Evolutionary conservation across 176 grass and related monocot genomes (phyloP).

Genomic region (Stipa capillata): DNA sequence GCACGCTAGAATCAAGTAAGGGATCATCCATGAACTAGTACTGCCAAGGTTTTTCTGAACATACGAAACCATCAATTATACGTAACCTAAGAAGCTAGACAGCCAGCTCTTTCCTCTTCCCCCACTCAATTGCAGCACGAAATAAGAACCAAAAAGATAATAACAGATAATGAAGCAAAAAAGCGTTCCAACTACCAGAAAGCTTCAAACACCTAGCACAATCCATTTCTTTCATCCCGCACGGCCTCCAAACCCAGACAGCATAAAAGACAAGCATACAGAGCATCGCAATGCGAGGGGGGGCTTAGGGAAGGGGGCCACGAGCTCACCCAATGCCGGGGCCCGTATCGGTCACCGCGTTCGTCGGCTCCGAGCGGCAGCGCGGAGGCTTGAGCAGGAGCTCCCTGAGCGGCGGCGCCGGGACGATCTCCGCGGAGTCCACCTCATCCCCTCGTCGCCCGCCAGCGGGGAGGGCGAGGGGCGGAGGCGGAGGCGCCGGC

Average conservation of each 20-base stretch:
- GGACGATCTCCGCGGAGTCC: constrained; percentile 22
- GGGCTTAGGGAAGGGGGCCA: neutral
- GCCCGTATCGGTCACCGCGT: neutral
- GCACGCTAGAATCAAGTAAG: neutral
- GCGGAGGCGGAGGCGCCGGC: neutral
- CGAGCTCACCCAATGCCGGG: constrained; percentile 20
- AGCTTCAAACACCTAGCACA: neutral
- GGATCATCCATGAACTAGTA: neutral
- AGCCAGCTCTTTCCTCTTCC: neutral
- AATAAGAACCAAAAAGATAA: neutral
- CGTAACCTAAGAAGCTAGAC: neutral
- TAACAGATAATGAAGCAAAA: constrained; percentile 7
- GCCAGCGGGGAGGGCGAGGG: constrained; percentile 19
- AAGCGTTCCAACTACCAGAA: neutral
- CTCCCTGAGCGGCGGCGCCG: neutral
- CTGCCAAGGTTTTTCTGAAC: neutral
- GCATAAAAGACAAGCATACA: neutral
- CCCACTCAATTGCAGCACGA: neutral
- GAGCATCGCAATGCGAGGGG: neutral
- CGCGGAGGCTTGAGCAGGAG: constrained; percentile 10
- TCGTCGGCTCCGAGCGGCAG: neutral
- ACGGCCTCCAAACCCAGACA: neutral
- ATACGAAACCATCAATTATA: neutral
- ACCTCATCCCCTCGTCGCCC: neutral
- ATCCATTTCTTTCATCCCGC: neutral